phyloP scores from a whole-genome alignment of 2,329 filamentous ascomycete genomes.

The Gaeumannomyces sp. region DNA sequence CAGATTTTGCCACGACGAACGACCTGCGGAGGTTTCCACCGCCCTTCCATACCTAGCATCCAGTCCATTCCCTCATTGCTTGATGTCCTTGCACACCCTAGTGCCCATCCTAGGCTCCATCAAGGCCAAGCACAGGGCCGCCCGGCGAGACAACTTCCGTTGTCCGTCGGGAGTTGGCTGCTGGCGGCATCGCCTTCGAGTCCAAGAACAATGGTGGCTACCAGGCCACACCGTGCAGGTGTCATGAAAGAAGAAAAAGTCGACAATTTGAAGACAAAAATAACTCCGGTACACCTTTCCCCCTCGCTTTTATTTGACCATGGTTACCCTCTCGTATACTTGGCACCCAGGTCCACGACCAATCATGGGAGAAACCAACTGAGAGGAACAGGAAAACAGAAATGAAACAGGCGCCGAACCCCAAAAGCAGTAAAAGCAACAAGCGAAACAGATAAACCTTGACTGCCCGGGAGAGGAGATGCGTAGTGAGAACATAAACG shows the following conservation, averaged over 20 bases:
- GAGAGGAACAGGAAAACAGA: background rate
- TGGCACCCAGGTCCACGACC: background rate
- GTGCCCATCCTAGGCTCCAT: slow-evolving; percentile 1
- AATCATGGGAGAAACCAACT: background rate
- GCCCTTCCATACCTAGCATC: too few species aligned
- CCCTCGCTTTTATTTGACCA: background rate
- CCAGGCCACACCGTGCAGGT: background rate
- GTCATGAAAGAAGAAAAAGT: background rate
- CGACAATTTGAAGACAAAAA: background rate
- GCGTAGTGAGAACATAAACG: too few species aligned
- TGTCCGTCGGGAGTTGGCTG: background rate
- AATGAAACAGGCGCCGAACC: too few species aligned
- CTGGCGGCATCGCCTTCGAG: background rate
- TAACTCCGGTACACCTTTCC: background rate
- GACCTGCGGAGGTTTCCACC: too few species aligned
- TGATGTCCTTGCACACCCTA: background rate
- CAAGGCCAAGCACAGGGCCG: too few species aligned
- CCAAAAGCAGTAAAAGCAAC: background rate
- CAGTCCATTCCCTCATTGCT: background rate
- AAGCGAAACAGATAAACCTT: background rate
- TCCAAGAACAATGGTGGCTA: background rate
- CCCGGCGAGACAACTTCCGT: background rate
- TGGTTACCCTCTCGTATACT: background rate
- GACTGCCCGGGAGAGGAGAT: too few species aligned
- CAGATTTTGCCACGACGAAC: too few species aligned